These are phyloP conservation scores for Ustilago loliicola DNA, from an alignment of 1,284 basidiomycete genomes.

Conservation along the genomic window DNA sequence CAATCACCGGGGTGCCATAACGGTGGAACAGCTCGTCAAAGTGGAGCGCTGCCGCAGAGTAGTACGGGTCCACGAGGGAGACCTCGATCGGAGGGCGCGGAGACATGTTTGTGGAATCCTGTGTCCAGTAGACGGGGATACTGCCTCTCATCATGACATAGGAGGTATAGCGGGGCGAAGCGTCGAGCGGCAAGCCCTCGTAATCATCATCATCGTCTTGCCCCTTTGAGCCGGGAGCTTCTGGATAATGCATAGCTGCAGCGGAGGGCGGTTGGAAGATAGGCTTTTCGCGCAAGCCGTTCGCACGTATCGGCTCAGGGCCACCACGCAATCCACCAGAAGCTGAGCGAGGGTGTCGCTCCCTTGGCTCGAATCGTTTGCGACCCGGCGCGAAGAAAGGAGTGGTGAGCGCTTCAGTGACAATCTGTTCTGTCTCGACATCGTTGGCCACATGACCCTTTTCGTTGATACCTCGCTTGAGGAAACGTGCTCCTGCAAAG, in stretches of 20 bases:
- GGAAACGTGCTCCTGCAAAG: conserved; percentile 94
- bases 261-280: neutral
- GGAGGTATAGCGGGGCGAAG: conserved; percentile 85
- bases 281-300: conserved; percentile 38
- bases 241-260: neutral
- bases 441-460: conserved; percentile 96
- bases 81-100: conserved; percentile 92
- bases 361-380: conserved; percentile 26
- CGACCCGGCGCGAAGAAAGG: conserved; percentile 64
- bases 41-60: conserved; percentile 89
- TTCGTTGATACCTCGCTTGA: conserved; percentile 94
- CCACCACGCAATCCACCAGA: conserved; percentile 13
- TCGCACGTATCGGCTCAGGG: conserved; percentile 28
- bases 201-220: conserved; percentile 28
- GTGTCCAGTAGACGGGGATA: conserved; percentile 96
- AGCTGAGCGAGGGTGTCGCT: conserved; percentile 10
- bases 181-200: conserved; percentile 35
- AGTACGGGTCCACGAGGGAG: conserved; percentile 94
- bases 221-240: neutral
- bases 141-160: conserved; percentile 97
- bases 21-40: conserved; percentile 92
- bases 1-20: conserved; percentile 90
- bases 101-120: conserved; percentile 89
- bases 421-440: conserved; percentile 98
- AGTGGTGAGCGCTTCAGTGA: conserved; percentile 89